Percentiles rank a stretch among this genome's conserved stretches.
Conservation (phyloP, 768 basidiomycete genomes). For the Macrolepiota fuliginosa region DNA sequence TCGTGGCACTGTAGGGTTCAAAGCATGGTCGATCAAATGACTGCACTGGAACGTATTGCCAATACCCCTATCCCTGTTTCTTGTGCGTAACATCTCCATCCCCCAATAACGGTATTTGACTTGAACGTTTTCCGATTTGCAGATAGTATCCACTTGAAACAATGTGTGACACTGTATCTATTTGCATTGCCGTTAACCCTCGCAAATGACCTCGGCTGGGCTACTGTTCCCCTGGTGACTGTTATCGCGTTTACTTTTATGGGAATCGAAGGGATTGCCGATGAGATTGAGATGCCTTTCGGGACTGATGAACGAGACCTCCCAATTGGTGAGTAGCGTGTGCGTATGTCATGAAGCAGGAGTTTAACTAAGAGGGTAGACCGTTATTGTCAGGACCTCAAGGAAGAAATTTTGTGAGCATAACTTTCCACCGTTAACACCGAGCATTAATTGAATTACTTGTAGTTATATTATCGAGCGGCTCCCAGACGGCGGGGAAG, state of each 20-base stretch:
- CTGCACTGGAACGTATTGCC: slow-evolving; percentile 86
- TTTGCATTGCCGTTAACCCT: slow-evolving; percentile 89
- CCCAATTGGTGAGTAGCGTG: slow-evolving; percentile 57
- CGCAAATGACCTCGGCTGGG: slow-evolving; percentile 80
- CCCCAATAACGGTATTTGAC: not conserved
- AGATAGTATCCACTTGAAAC: slow-evolving; percentile 92
- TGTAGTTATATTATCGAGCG: slow-evolving; percentile 65
- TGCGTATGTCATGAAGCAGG: not conserved
- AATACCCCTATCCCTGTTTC: slow-evolving; percentile 82
- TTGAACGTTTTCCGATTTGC: slow-evolving; percentile 5
- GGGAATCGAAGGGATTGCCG: slow-evolving; percentile 94
- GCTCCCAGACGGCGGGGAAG: slow-evolving; percentile 73
- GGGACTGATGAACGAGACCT: slow-evolving; percentile 69
- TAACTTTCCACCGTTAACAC: not conserved
- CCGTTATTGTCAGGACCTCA: slow-evolving; percentile 82
- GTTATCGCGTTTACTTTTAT: slow-evolving; percentile 89
- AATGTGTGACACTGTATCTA: slow-evolving; percentile 92
- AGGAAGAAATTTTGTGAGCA: slow-evolving; percentile 79
- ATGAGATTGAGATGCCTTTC: slow-evolving; percentile 95
- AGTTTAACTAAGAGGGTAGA: slow-evolving; percentile 37
- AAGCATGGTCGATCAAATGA: slow-evolving; percentile 81
- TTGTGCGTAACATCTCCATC: slow-evolving; percentile 40
- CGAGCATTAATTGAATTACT: slow-evolving; percentile 13
- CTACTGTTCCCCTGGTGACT: slow-evolving; percentile 81
- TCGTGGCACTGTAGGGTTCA: slow-evolving; percentile 49